A percentile compares a stretch with the other conserved stretches of the same genome.
These are phyloP conservation scores for Candida namnaoensis DNA, from an alignment of 805 yeast genomes.

Conservation along the genomic window DNA sequence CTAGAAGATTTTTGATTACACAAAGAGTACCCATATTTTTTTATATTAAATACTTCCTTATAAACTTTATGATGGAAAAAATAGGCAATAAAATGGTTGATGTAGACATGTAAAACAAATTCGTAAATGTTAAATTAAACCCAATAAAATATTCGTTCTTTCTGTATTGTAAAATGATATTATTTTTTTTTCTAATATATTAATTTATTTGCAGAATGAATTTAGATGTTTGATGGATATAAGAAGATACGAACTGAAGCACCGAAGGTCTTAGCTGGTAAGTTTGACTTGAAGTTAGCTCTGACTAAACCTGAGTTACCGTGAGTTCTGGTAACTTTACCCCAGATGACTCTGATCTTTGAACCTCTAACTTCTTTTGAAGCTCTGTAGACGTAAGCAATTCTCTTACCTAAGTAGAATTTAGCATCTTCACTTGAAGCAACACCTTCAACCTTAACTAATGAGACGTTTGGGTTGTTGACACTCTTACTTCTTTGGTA, in stretches of 20 bases:
- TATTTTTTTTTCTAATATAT: too few relatives aligned
- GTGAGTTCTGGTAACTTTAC: constrained; percentile 97
- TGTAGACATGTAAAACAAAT: not conserved
- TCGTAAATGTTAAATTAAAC: not conserved
- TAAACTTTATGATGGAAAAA: not conserved
- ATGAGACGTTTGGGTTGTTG: constrained; percentile 96
- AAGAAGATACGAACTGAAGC: constrained; percentile 99
- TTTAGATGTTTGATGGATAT: constrained; percentile 99
- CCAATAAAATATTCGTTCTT: not conserved
- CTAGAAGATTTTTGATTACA: not conserved
- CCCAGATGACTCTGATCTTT: constrained; percentile 99
- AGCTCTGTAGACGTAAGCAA: constrained; percentile 99
- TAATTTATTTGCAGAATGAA: constrained; percentile 1
- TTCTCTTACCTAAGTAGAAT: constrained; percentile 99
- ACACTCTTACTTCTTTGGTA: constrained; percentile 99
- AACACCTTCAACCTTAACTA: constrained; percentile 97
- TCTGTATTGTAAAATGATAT: too few relatives aligned
- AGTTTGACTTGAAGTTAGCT: constrained; percentile 98
- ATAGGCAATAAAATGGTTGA: not conserved
- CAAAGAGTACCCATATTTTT: not conserved
- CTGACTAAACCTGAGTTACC: constrained; percentile 98
- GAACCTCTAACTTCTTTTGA: constrained; percentile 97
- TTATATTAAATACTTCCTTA: not conserved
- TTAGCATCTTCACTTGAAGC: constrained; percentile 86
- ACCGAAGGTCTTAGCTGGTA: constrained; percentile 99